Evolutionary conservation across 495 filamentous ascomycete species (phyloP).

Genomic region (Xylaria castorea): DNA sequence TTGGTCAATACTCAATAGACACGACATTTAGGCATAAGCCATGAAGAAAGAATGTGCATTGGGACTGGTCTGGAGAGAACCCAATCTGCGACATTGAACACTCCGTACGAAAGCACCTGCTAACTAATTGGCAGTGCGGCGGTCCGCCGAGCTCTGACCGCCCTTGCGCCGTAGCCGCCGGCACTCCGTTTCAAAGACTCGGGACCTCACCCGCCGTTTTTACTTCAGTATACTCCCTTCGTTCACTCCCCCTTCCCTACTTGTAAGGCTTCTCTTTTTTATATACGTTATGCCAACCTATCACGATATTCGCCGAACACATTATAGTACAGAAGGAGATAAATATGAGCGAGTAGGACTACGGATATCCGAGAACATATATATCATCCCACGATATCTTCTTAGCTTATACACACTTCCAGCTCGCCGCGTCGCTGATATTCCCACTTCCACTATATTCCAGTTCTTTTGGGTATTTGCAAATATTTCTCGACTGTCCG

Average conservation of each 20-base stretch:
- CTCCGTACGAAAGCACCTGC: not conserved
- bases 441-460: conserved; percentile 31
- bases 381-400: not conserved
- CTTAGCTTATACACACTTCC: conserved; percentile 28
- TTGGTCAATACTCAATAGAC: too few species aligned
- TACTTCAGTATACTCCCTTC: not conserved
- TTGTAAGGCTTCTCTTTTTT: not conserved
- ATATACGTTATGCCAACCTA: too few species aligned
- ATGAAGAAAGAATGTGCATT: too few species aligned
- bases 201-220: too few species aligned
- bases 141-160: too few species aligned
- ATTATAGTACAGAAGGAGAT: not conserved
- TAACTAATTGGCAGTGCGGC: not conserved
- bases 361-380: not conserved
- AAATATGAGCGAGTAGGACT: not conserved
- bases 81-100: not conserved
- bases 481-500: conserved; percentile 35
- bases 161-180: too few species aligned
- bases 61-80: too few species aligned
- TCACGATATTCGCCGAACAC: not conserved
- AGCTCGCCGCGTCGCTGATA: conserved; percentile 30
- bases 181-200: too few species aligned
- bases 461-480: conserved; percentile 31
- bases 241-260: not conserved
- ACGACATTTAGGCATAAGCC: too few species aligned